Percentiles rank a stretch among this genome's conserved stretches.
Conservation (phyloP, 441 rosid species). For the Manihot esculenta region DNA sequence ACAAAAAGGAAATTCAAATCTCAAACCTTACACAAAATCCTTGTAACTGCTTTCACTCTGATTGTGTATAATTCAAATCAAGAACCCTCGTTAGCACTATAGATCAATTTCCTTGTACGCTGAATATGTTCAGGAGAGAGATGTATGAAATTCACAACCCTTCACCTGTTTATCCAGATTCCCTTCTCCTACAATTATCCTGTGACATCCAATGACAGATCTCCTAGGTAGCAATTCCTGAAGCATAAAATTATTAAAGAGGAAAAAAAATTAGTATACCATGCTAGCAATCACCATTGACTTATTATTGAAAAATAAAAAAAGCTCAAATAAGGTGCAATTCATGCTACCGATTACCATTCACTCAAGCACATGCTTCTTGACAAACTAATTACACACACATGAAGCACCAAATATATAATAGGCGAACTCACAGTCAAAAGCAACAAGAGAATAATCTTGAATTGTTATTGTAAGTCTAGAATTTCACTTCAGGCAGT, state of each 20-base stretch:
- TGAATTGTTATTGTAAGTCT: too few species aligned
- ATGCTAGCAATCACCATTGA: slow-evolving; percentile 8
- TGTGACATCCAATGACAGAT: slow-evolving; percentile 37
- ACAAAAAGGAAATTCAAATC: slow-evolving; percentile 29
- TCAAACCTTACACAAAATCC: slow-evolving; percentile 56
- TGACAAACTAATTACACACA: background rate
- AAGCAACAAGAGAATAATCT: background rate
- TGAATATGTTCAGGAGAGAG: slow-evolving; percentile 32
- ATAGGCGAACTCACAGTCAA: background rate
- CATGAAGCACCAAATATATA: background rate
- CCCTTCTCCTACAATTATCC: slow-evolving; percentile 44
- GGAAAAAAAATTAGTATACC: slow-evolving; percentile 5
- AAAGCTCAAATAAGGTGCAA: background rate
- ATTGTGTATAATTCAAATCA: slow-evolving; percentile 38
- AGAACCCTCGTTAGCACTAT: slow-evolving; percentile 45
- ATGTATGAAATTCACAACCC: slow-evolving; percentile 39
- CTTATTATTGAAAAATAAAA: background rate
- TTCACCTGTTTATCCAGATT: slow-evolving; percentile 34
- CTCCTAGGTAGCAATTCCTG: slow-evolving; percentile 75
- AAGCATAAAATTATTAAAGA: slow-evolving; percentile 23
- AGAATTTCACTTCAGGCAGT: background rate
- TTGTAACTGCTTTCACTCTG: slow-evolving; percentile 41
- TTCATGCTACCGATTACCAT: background rate
- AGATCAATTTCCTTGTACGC: slow-evolving; percentile 35
- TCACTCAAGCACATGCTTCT: background rate